A percentile compares a stretch with the other conserved stretches of the same genome.
Evolutionary conservation across 2,329 filamentous ascomycete genomes (phyloP).

Genomic region (Intubia oerlemansii): DNA sequence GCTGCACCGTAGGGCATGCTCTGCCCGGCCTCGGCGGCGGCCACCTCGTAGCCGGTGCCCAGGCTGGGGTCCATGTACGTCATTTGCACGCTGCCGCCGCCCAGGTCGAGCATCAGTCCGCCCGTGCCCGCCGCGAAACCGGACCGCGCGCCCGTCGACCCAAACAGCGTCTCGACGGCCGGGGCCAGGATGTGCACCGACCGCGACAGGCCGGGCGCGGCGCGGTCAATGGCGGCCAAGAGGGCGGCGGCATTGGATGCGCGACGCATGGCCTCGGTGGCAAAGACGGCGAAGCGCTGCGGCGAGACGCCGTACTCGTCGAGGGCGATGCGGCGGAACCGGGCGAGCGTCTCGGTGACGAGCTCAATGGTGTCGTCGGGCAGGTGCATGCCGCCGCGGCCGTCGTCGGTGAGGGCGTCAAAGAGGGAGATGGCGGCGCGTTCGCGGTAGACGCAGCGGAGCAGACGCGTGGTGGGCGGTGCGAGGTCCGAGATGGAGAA

Average conservation of each 20-base stretch:
- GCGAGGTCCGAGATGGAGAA: conserved; percentile 76
- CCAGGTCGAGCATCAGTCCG: conserved; percentile 60
- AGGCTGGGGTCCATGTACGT: conserved; percentile 32
- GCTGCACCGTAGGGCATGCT: conserved; percentile 42
- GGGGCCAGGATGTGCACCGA: conserved; percentile 53
- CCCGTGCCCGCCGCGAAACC: conserved; percentile 39
- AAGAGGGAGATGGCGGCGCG: conserved; percentile 70
- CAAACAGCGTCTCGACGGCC: conserved; percentile 62
- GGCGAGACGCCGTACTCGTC: conserved; percentile 43
- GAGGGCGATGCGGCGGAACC: conserved; percentile 51
- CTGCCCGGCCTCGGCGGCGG: conserved; percentile 30
- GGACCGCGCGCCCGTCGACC: conserved; percentile 65
- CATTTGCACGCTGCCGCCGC: conserved; percentile 49
- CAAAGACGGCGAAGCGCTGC: conserved; percentile 50
- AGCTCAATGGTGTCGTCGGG: conserved; percentile 33
- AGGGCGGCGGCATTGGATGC: conserved; percentile 55
- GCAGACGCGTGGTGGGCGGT: conserved; percentile 45
- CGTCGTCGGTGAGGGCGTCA: conserved; percentile 39
- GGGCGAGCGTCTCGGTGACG: conserved; percentile 45
- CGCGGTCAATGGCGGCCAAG: conserved; percentile 36
- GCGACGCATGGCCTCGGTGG: conserved; percentile 73
- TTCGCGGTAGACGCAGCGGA: conserved; percentile 59
- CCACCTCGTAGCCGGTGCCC: conserved; percentile 22
- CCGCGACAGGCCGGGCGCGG: conserved; percentile 42
- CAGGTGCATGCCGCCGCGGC: conserved; percentile 17